Base-by-base conservation (phyloP, 2,329 filamentous ascomycete genomes). In the Colletotrichum cordylinicola region DNA sequence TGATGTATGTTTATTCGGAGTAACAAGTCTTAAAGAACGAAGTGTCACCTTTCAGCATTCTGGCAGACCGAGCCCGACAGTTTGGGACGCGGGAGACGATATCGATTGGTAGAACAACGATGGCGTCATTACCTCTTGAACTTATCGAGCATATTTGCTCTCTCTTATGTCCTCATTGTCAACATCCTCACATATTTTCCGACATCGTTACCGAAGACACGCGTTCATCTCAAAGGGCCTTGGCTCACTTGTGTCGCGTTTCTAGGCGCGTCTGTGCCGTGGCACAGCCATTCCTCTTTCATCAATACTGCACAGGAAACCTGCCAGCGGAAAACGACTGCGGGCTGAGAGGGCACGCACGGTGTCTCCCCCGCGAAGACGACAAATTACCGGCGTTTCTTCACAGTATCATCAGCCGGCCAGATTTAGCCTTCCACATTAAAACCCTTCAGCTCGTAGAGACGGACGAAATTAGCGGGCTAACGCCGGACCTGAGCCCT, bases 261-360 rank as follows among this genome's bases (percentile, higher is more conserved):
- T 75, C 73, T 12, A 67, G 62, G 29, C 48, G 69, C 7, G 27
- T 75, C n/a, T 64, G 39, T 27, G 62, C 56, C 15, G 69, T 75
- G 10, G 62, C 73, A 13, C 73, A 67, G 55, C 73, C 73, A n/a
- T 67, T 75, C 21, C 69, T 75, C 12, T 75, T 72, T 33, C 73
- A 72, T 31, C 35, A 67, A n/a, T 72, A 68, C 15, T 48, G 27
- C 16, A 62, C 73, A 2, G 61, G 64, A 2, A 67, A 72, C 9
- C 13, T 75, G 13, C 62, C 69, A 4, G 24, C 33, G 61, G 39
- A 24, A 9, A 31, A 60, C 10, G 24, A 64, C 18, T 64, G 62
- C 55, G 13, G 31, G 18, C 8, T 15, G 12, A 24, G 64, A 8
- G 31, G 21, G 7, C 29, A 31, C 15, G 8, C 27, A 5, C 37